Percentiles rank a stretch among this genome's conserved stretches.
phyloP scores from a whole-genome alignment of 2,329 filamentous ascomycete species.

The Talaromyces sp. region DNA sequence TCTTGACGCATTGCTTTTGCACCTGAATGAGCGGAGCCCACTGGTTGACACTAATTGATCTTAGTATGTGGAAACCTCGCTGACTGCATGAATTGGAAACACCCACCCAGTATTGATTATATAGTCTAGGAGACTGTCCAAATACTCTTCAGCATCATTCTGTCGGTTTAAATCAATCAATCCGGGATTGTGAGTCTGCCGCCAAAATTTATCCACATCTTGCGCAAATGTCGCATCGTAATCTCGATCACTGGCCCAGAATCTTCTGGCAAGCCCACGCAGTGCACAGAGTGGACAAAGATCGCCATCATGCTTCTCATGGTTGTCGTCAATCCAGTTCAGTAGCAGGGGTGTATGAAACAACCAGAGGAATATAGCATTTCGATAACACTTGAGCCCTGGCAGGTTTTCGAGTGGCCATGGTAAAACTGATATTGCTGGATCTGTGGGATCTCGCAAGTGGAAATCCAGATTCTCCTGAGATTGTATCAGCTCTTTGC shows the following conservation, averaged over 20 bases:
- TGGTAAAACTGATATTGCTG: background rate
- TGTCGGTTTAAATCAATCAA: background rate
- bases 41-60: background rate
- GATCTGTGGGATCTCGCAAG: background rate
- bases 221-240: background rate
- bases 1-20: background rate
- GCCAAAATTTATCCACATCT: constrained; percentile 6
- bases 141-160: constrained; percentile 23
- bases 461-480: background rate
- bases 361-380: constrained; percentile 24
- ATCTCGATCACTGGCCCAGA: background rate
- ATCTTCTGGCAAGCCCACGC: background rate
- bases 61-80: background rate
- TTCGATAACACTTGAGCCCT: constrained; percentile 28
- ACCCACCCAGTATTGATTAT: background rate
- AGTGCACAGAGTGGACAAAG: constrained; percentile 21
- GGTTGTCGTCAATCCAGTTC: constrained; percentile 22
- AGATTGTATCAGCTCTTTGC: background rate
- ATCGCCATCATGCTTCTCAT: background rate
- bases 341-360: constrained; percentile 27
- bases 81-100: background rate
- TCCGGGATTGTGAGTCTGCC: background rate
- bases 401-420: background rate
- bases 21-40: background rate
- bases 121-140: constrained; percentile 17